These are phyloP conservation scores for Grifola frondosa DNA, from an alignment of 1,284 basidiomycete genomes.

Conservation along the genomic window DNA sequence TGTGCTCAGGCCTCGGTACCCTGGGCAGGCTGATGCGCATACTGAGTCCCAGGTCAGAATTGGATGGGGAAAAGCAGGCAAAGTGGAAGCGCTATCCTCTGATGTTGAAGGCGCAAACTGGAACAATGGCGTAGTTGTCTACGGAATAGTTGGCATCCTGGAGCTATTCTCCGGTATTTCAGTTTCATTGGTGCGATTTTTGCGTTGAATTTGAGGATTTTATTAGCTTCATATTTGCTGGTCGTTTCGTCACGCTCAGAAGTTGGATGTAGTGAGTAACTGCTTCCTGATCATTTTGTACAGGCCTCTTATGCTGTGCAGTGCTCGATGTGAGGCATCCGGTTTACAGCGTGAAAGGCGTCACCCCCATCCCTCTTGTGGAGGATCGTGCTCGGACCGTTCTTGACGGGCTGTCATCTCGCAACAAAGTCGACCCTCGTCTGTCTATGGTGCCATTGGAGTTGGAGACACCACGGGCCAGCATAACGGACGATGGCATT, in stretches of 20 bases:
- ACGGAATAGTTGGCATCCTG: conserved; percentile 71
- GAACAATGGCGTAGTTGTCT: conserved; percentile 56
- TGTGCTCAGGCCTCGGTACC: conserved; percentile 56
- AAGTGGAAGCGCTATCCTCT: conserved; percentile 52
- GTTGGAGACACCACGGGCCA: conserved; percentile 5
- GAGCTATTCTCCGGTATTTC: conserved; percentile 65
- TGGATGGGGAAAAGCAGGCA: conserved; percentile 58
- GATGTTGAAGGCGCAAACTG: conserved; percentile 44
- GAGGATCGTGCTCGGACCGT: conserved; percentile 56
- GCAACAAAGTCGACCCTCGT: conserved; percentile 43
- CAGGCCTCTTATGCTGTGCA: conserved; percentile 25
- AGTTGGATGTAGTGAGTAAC: conserved; percentile 60
- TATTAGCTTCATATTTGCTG: conserved; percentile 68
- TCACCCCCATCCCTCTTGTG: conserved; percentile 64
- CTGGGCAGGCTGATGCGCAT: conserved; percentile 29
- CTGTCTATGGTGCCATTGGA: conserved; percentile 41
- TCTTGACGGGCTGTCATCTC: conserved; percentile 50
- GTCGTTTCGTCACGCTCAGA: conserved; percentile 61
- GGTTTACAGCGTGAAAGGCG: conserved; percentile 65
- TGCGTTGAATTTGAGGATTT: conserved; percentile 6
- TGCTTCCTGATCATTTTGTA: conserved; percentile 1
- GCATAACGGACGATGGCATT: conserved; percentile 12
- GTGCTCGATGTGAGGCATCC: conserved; percentile 61
- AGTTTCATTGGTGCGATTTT: conserved; percentile 1
- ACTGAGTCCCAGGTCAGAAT: conserved; percentile 51